A percentile compares a stretch with the other conserved stretches of the same genome.
These are phyloP conservation scores for Podila epicladia DNA, from an alignment of 192 early-diverging fungal genomes.

Conservation along the genomic window DNA sequence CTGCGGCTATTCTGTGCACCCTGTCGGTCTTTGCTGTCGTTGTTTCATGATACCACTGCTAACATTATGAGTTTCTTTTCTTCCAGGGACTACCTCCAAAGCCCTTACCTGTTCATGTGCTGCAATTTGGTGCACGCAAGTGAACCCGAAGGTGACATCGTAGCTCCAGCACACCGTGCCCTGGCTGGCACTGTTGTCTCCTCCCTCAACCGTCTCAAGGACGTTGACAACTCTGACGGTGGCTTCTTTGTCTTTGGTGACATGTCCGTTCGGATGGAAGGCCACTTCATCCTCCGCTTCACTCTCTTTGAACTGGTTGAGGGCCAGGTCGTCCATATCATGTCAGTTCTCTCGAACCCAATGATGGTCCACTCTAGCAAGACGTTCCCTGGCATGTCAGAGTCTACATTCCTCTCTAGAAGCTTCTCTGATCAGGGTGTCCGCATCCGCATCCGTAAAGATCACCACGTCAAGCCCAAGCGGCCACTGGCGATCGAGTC, in stretches of 20 bases:
- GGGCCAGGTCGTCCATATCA: slow-evolving; percentile 61
- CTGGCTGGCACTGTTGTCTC: slow-evolving; percentile 91
- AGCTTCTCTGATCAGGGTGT: slow-evolving; percentile 95
- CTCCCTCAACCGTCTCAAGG: slow-evolving; percentile 86
- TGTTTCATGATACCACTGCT: background rate
- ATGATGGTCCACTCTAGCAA: slow-evolving; percentile 88
- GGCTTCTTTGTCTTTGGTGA: slow-evolving; percentile 97
- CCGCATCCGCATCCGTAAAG: slow-evolving; percentile 93
- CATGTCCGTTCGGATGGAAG: slow-evolving; percentile 87
- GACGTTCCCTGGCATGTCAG: slow-evolving; percentile 92
- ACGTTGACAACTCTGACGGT: slow-evolving; percentile 86
- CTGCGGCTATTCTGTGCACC: background rate
- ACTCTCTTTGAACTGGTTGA: slow-evolving; percentile 90
- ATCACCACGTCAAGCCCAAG: slow-evolving; percentile 62
- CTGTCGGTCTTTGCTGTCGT: background rate
- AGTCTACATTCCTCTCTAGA: slow-evolving; percentile 87
- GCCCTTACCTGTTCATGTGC: slow-evolving; percentile 96
- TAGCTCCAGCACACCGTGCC: slow-evolving; percentile 74
- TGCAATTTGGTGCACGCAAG: slow-evolving; percentile 81
- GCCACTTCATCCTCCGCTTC: slow-evolving; percentile 79
- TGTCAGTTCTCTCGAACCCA: slow-evolving; percentile 76
- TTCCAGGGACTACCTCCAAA: slow-evolving; percentile 62
- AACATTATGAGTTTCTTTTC: background rate
- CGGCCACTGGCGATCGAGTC: slow-evolving; percentile 11
- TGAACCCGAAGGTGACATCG: slow-evolving; percentile 73